Conservation (phyloP, 2,329 filamentous ascomycete species). For the Thielaviopsis musarum region DNA sequence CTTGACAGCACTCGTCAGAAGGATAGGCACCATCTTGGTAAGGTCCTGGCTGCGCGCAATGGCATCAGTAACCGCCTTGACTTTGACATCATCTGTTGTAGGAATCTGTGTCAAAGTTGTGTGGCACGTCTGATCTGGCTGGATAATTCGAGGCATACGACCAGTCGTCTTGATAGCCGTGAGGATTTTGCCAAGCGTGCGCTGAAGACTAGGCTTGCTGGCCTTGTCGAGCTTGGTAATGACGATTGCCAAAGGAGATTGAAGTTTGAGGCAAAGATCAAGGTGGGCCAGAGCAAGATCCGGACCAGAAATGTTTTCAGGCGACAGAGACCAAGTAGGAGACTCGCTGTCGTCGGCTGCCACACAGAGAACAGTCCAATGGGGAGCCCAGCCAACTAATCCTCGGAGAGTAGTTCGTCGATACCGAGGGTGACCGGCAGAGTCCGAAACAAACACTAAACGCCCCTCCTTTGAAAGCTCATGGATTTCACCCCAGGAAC, state of each 20-base stretch:
- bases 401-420: slow-evolving; percentile 76
- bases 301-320: slow-evolving; percentile 20
- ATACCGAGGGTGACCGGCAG: slow-evolving; percentile 79
- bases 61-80: slow-evolving; percentile 35
- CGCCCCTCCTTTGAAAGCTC: slow-evolving; percentile 55
- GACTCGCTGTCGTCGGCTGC: slow-evolving; percentile 55
- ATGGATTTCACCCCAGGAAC: slow-evolving; percentile 91
- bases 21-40: slow-evolving; percentile 51
- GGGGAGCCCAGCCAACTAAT: slow-evolving; percentile 87
- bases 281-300: slow-evolving; percentile 68
- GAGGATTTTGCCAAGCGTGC: slow-evolving; percentile 55
- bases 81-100: slow-evolving; percentile 36
- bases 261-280: slow-evolving; percentile 66
- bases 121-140: slow-evolving; percentile 30
- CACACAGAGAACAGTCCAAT: slow-evolving; percentile 83
- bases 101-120: slow-evolving; percentile 41
- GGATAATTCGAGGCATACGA: slow-evolving; percentile 58
- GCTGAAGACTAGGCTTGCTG: slow-evolving; percentile 51
- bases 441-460: slow-evolving; percentile 78
- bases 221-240: slow-evolving; percentile 87
- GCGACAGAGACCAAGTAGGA: not conserved
- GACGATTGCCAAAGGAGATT: slow-evolving; percentile 60
- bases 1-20: slow-evolving; percentile 74
- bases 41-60: slow-evolving; percentile 28
- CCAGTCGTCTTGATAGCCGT: slow-evolving; percentile 61